Percentiles rank a stretch among this genome's conserved stretches.
Conservation (phyloP, 768 basidiomycete genomes). For the Boletellus ananiceps region DNA sequence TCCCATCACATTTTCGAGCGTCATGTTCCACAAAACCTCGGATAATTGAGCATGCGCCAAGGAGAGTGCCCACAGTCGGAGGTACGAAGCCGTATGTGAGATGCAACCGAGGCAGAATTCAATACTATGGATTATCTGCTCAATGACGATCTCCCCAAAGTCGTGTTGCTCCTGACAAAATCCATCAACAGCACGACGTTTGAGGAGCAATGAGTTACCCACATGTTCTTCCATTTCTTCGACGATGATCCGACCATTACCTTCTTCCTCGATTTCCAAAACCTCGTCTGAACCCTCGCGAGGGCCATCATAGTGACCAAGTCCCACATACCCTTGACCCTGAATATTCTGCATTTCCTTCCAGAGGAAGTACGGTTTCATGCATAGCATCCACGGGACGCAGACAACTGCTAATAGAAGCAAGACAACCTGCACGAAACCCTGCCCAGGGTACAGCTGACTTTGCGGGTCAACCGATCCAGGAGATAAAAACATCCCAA, state of each 20-base stretch:
- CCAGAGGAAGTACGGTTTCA: constrained; percentile 89
- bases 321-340: constrained; percentile 77
- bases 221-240: constrained; percentile 75
- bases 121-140: constrained; percentile 98
- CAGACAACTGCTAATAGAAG: constrained; percentile 78
- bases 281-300: constrained; percentile 55
- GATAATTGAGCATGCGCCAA: constrained; percentile 97
- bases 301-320: constrained; percentile 53
- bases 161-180: constrained; percentile 71
- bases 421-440: constrained; percentile 74
- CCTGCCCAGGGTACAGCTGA: constrained; percentile 85
- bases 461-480: constrained; percentile 64
- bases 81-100: constrained; percentile 92
- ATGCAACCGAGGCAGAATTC: constrained; percentile 99
- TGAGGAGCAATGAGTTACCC: constrained; percentile 30
- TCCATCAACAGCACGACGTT: constrained; percentile 5
- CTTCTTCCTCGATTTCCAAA: constrained; percentile 78
- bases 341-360: constrained; percentile 84
- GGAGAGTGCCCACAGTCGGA: constrained; percentile 95
- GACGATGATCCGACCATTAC: constrained; percentile 66
- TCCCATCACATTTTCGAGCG: constrained; percentile 57
- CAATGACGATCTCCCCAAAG: constrained; percentile 91
- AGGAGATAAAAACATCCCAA: constrained; percentile 92
- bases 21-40: constrained; percentile 91
- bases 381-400: constrained; percentile 91